Base-by-base conservation (phyloP, 1,139 yeast species). In the Hansenula anomala region DNA sequence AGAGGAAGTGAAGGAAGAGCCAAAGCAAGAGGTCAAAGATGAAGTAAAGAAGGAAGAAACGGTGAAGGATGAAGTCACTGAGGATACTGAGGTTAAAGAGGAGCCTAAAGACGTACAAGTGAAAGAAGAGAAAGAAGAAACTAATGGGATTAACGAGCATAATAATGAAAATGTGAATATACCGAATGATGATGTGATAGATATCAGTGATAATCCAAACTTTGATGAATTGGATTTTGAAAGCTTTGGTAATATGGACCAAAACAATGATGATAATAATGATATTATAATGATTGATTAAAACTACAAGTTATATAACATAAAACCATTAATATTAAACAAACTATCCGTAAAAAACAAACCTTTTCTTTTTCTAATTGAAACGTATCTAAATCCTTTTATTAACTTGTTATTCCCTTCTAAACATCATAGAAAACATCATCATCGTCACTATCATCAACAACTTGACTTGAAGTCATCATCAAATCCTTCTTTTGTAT, bases 171-270 rank as follows among this genome's bases (percentile, higher is more conserved):
- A 24, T 23, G 11, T 20, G 9, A 25, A 32, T 15, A 16, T 23
- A 30, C 26, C 18, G 20, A 36, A 31, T 32, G 28, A 35, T 20
- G 35, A 27, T 16, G 17, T 23, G 3, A 25, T 22, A 13, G 34
- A 32, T n/a, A 26, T 25, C 12, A 36, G 40, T 18, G 49, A 39
- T 19, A 28, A 36, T 29, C 36, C 43, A 12, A 36, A 36, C 27
- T 37, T 47, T n/a, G 48, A 48, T n/a, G 49, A 45, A 23, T 37
- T 45, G 16, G 47, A 46, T 35, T 47, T 47, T 32, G 48, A 41
- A 25, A 41, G 41, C 36, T 45, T 47, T 37, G 51, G 45, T 13
- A 14, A 36, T 23, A 38, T 41, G 35, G 43, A 37, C 17, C 44
- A 38, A 17, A 23, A 24, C 18, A 38, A 41, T 17, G 44, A 40